Evolutionary conservation across 139 green algal species (phyloP), one percentile per base, ranked within the genome.

Genomic region (Medakamo hakoo): DNA sequence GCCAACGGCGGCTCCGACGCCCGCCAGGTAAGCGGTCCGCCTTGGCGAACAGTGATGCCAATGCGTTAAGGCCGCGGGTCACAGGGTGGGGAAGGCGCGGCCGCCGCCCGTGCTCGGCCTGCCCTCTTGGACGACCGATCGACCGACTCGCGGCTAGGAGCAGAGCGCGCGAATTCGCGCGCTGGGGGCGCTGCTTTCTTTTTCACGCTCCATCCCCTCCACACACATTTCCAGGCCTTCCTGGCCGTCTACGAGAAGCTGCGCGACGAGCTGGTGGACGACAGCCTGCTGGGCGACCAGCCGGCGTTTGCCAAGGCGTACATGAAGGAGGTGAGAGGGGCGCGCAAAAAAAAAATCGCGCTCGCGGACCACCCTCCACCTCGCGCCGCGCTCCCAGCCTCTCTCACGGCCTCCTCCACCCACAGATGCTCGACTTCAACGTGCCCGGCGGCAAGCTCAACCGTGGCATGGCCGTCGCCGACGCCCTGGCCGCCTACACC

Each of bases 371-470:
- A 58, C 4, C 2, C 29, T 29, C 40, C 40, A 52, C 40, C 40
- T 16, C 40, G 9, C 40, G 16, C 40, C 40, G 9, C 40, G 16
- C 40, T 52, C 40, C 40, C 40, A 52, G n/a, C n/a, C n/a, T n/a
- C n/a, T n/a, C n/a, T n/a, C n/a, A n/a, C 59, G 20, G 20, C 30
- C 5, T n/a, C 59, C 16, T 24, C 26, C 18, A 5, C 49, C 24
- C 64, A 22, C 71, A 90, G 78, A 91, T 96, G 79, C 69, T 93
- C 55, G 80, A 94, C 68, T 96, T 95, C 77, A 97, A 95, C 71
- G 86, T 96, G 21, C 89, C 90, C 1, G 81, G 81, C 23, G 93
- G 93, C 30, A 99, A 99, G 77, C 75, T 99, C 16, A 98, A 98
- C 75, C 75, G 93, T 5, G 93, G 93, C 58, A 91, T 99, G 80